These are phyloP conservation scores for Cordia subcordata DNA, from an alignment of 257 asterid genomes.

Conservation along the genomic window DNA sequence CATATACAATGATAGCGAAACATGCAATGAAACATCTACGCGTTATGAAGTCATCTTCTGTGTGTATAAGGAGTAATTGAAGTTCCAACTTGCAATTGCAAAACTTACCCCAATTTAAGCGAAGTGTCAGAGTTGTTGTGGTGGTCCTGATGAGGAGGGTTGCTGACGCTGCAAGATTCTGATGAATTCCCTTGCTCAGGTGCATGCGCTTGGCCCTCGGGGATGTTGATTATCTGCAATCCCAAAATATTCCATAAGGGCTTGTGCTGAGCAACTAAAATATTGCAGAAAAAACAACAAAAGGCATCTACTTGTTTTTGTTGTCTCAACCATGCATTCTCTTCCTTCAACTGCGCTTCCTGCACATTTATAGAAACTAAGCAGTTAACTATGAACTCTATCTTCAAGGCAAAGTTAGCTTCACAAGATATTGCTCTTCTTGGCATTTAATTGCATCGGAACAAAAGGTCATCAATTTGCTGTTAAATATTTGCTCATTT, in stretches of 20 bases:
- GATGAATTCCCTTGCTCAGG: conserved; percentile 40
- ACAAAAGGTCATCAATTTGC: no score
- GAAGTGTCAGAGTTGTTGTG: conserved; percentile 39
- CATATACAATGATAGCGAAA: no score
- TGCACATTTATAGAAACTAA: not conserved
- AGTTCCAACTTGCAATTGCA: no score
- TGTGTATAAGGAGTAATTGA: no score
- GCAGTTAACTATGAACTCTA: no score
- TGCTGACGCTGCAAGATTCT: conserved; percentile 26
- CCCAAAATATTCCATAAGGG: not conserved
- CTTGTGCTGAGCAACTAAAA: not conserved
- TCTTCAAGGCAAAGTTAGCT: no score
- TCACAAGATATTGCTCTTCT: no score
- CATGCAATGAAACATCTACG: no score
- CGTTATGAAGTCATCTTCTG: no score
- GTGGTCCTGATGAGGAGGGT: conserved; percentile 19
- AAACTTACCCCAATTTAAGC: conserved; percentile 64
- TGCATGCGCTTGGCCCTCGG: conserved; percentile 9
- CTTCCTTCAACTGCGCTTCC: conserved; percentile 54
- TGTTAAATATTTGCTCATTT: no score
- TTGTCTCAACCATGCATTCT: conserved; percentile 47
- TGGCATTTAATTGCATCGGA: no score
- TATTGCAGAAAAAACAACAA: no score
- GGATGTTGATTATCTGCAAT: not conserved
- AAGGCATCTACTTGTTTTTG: conserved; percentile 23